Evolutionary conservation across 148 eudicot species (phyloP), one percentile per base, ranked within the genome.

Genomic region (Rhododendron simsii): DNA sequence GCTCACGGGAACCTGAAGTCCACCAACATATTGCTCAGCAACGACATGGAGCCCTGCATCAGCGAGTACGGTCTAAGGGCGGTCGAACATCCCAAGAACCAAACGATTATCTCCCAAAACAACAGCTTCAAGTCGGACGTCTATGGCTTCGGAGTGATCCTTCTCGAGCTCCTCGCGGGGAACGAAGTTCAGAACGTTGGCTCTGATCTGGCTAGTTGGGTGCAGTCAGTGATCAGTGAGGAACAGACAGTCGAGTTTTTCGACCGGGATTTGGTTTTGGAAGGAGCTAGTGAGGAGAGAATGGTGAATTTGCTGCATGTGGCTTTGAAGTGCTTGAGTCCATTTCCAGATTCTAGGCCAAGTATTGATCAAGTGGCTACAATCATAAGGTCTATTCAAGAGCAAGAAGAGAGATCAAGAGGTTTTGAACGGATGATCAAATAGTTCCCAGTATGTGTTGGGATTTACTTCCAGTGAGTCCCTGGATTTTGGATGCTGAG

Each of bases 1-100:
- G 78, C 91, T 77, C 93, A 89, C 80, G 93, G 93, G 14, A 91
- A 91, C 87, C 69, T 91, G 1, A 91, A 91, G 86, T 91, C 93
- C 78, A 85, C 90, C 65, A 91, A 89, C 88, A 89, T 91, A 44
- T 4, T 91, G 48, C 83, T 91, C 28, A 87, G 81, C 81, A 77
- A 84, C 4, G 82, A 81, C 41, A 85, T 88, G 90, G 87, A 85
- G 48, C 89, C 93, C 4, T 53, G 88, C 45, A 81, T 91, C 67
- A 89, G 91, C 28, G 93, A 91, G 82, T 91, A 91, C 53, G 93
- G 93, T 11, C 87, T 91, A 59, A 87, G 74, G 88, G 88, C 75
- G 80, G 85, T 83, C 2, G 88, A 82, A 16, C 76, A 85, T 51
- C 45, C 81, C 37, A 74, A 87, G 39, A 81, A 89, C 28, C 39